These are phyloP conservation scores for Colletotrichum musae DNA, from an alignment of 2,329 filamentous ascomycete species.

Conservation along the genomic window DNA sequence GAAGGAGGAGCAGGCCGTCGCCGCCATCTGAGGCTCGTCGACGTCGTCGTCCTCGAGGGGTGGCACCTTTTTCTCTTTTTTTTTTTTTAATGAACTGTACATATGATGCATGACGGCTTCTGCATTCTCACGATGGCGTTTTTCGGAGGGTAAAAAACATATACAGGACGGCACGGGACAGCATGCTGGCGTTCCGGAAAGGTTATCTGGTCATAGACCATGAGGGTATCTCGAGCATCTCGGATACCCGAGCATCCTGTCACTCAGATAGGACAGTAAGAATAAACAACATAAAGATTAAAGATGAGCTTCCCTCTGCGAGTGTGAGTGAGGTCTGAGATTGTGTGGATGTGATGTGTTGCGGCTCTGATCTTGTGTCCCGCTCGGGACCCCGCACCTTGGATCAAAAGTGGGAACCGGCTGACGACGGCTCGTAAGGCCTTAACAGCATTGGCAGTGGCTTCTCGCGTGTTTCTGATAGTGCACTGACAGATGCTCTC, in stretches of 20 bases:
- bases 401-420: slow-evolving; percentile 25
- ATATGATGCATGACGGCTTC: slow-evolving; percentile 39
- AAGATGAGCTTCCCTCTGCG: no score
- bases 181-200: slow-evolving; percentile 38
- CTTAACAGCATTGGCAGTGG: neutral
- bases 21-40: slow-evolving; percentile 14
- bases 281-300: neutral
- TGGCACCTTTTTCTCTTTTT: neutral
- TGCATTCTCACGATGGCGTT: slow-evolving; percentile 31
- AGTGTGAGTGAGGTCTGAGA: slow-evolving; percentile 4
- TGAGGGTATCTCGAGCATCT: slow-evolving; percentile 13
- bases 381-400: slow-evolving; percentile 23
- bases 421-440: neutral
- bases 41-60: neutral
- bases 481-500: neutral
- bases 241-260: slow-evolving; percentile 8
- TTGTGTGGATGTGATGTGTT: neutral
- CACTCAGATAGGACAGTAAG: slow-evolving; percentile 19
- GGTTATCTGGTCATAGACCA: slow-evolving; percentile 21
- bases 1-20: slow-evolving; percentile 33
- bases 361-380: slow-evolving; percentile 25
- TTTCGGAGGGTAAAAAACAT: slow-evolving; percentile 21
- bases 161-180: slow-evolving; percentile 27
- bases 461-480: neutral
- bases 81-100: slow-evolving; percentile 36